These are phyloP conservation scores for Arabidopsis arenosa DNA, from an alignment of 345 rosid genomes.

Conservation along the genomic window DNA sequence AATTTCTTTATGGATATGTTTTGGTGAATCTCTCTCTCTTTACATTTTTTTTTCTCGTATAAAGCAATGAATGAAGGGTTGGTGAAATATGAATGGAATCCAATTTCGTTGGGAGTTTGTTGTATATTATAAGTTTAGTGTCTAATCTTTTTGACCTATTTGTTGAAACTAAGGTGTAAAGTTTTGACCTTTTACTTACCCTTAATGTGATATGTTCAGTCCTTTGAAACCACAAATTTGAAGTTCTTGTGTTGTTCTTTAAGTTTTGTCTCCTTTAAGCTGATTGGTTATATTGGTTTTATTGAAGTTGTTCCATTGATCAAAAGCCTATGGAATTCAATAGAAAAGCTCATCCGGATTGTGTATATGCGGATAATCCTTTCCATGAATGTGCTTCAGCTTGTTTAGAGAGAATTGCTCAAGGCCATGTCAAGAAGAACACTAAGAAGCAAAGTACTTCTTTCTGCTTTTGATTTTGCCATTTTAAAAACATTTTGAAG, in stretches of 20 bases:
- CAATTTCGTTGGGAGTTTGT: conserved; percentile 34
- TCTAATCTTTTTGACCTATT: conserved; percentile 28
- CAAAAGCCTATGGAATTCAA: conserved; percentile 35
- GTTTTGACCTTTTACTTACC: conserved; percentile 28
- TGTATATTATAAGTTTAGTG: conserved; percentile 9
- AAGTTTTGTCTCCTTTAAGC: conserved; percentile 14
- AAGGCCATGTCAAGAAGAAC: conserved; percentile 46
- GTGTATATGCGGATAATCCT: conserved; percentile 43
- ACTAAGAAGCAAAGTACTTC: conserved; percentile 38
- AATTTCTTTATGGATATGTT: conserved; percentile 15
- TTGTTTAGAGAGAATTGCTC: conserved; percentile 48
- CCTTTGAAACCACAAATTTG: conserved; percentile 7
- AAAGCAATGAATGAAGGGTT: conserved; percentile 36
- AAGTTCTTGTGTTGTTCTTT: conserved; percentile 6
- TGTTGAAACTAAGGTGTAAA: conserved; percentile 27
- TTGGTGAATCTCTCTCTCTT: conserved; percentile 35
- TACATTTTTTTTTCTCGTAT: neutral
- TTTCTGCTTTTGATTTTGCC: neutral
- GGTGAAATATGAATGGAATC: conserved; percentile 45
- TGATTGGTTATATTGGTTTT: neutral
- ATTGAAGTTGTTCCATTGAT: conserved; percentile 16
- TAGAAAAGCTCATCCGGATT: conserved; percentile 43
- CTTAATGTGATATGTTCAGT: conserved; percentile 28
- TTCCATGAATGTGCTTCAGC: conserved; percentile 48
- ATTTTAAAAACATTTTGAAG: too few species aligned